Percentiles rank a stretch among this genome's conserved stretches.
Conservation (phyloP, 2,329 filamentous ascomycete genomes). For the Orbilia javanica region DNA sequence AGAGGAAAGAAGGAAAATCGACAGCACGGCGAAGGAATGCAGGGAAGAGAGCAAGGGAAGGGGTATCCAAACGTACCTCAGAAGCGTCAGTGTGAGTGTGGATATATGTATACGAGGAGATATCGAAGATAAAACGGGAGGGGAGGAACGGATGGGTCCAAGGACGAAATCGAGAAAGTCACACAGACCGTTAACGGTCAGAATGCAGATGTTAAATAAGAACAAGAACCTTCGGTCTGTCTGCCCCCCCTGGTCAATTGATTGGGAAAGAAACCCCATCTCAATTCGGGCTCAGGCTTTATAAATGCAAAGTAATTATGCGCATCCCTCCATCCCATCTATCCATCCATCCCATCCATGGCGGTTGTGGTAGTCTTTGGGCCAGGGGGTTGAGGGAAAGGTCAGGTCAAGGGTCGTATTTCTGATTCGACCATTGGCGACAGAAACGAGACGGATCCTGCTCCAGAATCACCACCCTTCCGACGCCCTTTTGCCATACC, state of each 20-base stretch:
- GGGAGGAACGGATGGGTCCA: too few relatives aligned
- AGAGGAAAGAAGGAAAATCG: neutral
- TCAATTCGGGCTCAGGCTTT: neutral
- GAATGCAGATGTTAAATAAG: neutral
- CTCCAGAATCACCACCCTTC: slow-evolving; percentile 11
- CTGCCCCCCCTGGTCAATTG: too few relatives aligned
- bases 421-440: neutral
- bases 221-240: neutral
- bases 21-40: neutral
- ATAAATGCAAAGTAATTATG: neutral
- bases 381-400: neutral
- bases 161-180: neutral
- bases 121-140: slow-evolving; percentile 23
- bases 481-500: neutral
- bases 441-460: slow-evolving; percentile 30
- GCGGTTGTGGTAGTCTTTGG: neutral
- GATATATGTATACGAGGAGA: too few relatives aligned
- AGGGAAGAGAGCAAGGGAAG: neutral
- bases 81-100: too few relatives aligned
- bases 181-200: slow-evolving; percentile 22
- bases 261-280: neutral
- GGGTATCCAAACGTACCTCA: neutral
- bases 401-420: slow-evolving; percentile 1
- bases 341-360: too few relatives aligned
- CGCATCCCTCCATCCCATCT: neutral